phyloP scores from a whole-genome alignment of 176 grass and related monocot species.

The Bolboschoenus planiculmis region DNA sequence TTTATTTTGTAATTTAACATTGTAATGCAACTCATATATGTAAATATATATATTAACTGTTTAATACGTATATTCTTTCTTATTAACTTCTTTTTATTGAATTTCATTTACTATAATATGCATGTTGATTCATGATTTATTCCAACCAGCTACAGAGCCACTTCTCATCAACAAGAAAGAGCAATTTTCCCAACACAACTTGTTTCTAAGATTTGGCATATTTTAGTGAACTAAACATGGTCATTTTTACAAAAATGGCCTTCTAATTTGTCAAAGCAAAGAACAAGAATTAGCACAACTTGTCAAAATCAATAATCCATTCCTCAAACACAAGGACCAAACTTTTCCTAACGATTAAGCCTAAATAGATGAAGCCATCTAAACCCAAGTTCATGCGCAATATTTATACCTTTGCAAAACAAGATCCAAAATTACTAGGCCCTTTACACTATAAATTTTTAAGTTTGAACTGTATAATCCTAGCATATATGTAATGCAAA shows the following conservation, averaged over 20 bases:
- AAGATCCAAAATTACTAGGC: not conserved
- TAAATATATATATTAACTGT: not conserved
- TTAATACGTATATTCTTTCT: not conserved
- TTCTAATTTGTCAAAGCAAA: not conserved
- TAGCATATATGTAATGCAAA: not conserved
- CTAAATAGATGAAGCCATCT: not conserved
- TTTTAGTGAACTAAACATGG: not conserved
- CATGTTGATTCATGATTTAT: not conserved
- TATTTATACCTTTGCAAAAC: not conserved
- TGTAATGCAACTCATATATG: conserved; percentile 6
- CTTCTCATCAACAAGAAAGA: not conserved
- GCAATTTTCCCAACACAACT: not conserved
- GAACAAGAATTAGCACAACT: not conserved
- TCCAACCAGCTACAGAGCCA: not conserved
- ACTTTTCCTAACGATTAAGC: not conserved
- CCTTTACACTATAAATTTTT: not conserved
- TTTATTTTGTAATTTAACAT: conserved; percentile 15
- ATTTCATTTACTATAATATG: not conserved
- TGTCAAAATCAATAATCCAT: not conserved
- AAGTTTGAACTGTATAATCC: not conserved
- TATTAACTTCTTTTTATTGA: not conserved
- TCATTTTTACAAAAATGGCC: not conserved
- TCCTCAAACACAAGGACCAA: not conserved
- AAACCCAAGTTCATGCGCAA: not conserved
- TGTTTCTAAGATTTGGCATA: not conserved